Conservation (phyloP, 495 filamentous ascomycete species). For the Xylaria bambusicola region DNA sequence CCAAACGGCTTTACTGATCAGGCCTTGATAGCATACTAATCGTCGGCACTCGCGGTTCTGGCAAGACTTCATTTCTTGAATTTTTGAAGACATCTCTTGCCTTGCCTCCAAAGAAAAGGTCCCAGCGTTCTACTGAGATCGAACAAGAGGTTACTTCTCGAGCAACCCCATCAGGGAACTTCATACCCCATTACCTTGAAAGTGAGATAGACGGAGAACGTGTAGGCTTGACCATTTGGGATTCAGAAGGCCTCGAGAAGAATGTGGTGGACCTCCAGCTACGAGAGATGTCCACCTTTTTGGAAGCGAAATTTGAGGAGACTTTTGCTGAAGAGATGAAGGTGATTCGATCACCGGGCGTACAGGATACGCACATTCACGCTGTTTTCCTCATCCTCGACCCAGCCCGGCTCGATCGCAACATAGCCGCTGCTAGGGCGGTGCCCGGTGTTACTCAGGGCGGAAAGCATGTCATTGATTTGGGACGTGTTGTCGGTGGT, state of each 20-base stretch:
- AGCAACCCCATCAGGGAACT: slow-evolving; percentile 57
- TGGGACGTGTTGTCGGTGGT: slow-evolving; percentile 59
- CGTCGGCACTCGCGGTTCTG: slow-evolving; percentile 82
- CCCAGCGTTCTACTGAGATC: slow-evolving; percentile 47
- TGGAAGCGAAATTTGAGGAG: slow-evolving; percentile 98
- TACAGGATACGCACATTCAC: slow-evolving; percentile 95
- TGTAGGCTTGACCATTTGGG: slow-evolving; percentile 92
- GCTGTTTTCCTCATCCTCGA: slow-evolving; percentile 93
- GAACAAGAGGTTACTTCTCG: slow-evolving; percentile 56
- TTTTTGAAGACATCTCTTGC: slow-evolving; percentile 86
- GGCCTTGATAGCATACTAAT: slow-evolving; percentile 73
- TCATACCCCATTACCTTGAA: slow-evolving; percentile 85
- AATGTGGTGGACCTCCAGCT: slow-evolving; percentile 92
- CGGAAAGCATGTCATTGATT: slow-evolving; percentile 48
- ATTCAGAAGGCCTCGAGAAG: slow-evolving; percentile 91
- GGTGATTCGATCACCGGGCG: slow-evolving; percentile 87
- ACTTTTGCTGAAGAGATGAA: slow-evolving; percentile 98
- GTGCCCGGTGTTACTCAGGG: slow-evolving; percentile 53
- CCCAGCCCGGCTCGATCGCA: slow-evolving; percentile 80
- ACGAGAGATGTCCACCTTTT: slow-evolving; percentile 84
- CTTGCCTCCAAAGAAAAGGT: slow-evolving; percentile 74
- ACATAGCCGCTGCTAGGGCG: slow-evolving; percentile 68
- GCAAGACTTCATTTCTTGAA: slow-evolving; percentile 96
- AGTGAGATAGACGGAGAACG: slow-evolving; percentile 93
- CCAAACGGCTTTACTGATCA: slow-evolving; percentile 15